Evolutionary conservation across 495 filamentous ascomycete genomes (phyloP), one percentile per base, ranked within the genome.

Genomic region (Lepidopterella palustris): DNA sequence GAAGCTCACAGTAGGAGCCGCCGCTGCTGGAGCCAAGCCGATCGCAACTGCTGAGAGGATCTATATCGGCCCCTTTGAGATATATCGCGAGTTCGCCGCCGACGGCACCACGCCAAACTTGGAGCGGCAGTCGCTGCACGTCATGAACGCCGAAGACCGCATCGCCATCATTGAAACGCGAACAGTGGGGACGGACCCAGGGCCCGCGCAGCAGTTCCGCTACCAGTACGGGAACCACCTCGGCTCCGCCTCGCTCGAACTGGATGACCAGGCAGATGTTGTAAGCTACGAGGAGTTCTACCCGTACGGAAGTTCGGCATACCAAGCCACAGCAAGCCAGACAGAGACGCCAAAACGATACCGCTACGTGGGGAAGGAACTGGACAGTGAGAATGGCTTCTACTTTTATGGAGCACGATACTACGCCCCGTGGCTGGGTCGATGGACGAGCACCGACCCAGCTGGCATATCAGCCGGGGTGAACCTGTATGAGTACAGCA

Each of bases 231-330:
- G 15, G 1, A 63, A 70, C 53, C 50, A 68, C 31, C 4, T 68
- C 20, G 47, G 51, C 10, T 68, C 69, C 6, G 50, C 55, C 39
- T 45, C 11, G 4, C 35, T 70, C 8, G 73, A 75, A 54, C 42
- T 71, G 0, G 73, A 74, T 57, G 61, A 69, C 8, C 15, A 40
- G 0, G 73, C 52, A 5, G 55, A 59, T 9, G 10, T 75, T 8
- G 31, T 76, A 3, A 65, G 69, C 5, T 72, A 71, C 27, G 70
- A 74, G 27, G 75, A 77, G 53, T 77, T 71, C 56, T 63, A 54
- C 0, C 65, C 75, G 0, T 77, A 60, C 62, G 74, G 75, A 0
- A 32, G 13, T 18, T 62, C 69, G 0, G 47, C 67, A 2, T 75
- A 70, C 59, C 48, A 52, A 20, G 62, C 65, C 4, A 3, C 27